Evolutionary conservation across 1,139 yeast species (phyloP).

Genomic region (Fermentozyma sake): DNA sequence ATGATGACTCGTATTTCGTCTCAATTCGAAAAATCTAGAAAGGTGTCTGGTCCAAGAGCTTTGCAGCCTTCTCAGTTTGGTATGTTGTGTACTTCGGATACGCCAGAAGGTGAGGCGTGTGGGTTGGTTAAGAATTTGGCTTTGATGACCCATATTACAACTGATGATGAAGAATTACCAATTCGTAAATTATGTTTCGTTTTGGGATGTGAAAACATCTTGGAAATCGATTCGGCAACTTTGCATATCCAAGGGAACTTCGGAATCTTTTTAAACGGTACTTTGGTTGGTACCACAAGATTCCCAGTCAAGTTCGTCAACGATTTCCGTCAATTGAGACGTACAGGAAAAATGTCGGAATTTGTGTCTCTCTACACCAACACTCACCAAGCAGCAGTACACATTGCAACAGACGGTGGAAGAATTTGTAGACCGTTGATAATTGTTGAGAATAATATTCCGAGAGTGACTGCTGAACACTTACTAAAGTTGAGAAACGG

Average conservation of each 20-base stretch:
- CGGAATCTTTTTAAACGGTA: conserved; percentile 91
- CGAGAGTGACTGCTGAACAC: conserved; percentile 72
- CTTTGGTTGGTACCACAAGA: conserved; percentile 83
- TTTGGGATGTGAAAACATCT: conserved; percentile 86
- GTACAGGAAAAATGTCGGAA: conserved; percentile 83
- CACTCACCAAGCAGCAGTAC: conserved; percentile 86
- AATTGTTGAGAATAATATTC: conserved; percentile 67
- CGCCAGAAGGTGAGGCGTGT: conserved; percentile 99
- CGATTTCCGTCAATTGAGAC: conserved; percentile 73
- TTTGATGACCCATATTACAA: conserved; percentile 96
- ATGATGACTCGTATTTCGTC: conserved; percentile 99
- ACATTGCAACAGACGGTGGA: conserved; percentile 98
- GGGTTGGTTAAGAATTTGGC: conserved; percentile 96
- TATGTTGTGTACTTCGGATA: conserved; percentile 97
- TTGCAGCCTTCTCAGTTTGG: conserved; percentile 98
- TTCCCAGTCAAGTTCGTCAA: conserved; percentile 78
- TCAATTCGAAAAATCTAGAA: conserved; percentile 95
- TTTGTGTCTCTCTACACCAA: conserved; percentile 89
- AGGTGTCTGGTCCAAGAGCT: conserved; percentile 98
- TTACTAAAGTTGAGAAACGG: conserved; percentile 59
- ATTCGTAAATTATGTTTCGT: conserved; percentile 69
- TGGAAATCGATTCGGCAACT: conserved; percentile 77
- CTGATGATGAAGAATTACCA: conserved; percentile 96
- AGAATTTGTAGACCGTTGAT: conserved; percentile 96
- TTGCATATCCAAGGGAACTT: conserved; percentile 72